phyloP scores from a whole-genome alignment of 495 filamentous ascomycete genomes.

The Penicillium turbatum region DNA sequence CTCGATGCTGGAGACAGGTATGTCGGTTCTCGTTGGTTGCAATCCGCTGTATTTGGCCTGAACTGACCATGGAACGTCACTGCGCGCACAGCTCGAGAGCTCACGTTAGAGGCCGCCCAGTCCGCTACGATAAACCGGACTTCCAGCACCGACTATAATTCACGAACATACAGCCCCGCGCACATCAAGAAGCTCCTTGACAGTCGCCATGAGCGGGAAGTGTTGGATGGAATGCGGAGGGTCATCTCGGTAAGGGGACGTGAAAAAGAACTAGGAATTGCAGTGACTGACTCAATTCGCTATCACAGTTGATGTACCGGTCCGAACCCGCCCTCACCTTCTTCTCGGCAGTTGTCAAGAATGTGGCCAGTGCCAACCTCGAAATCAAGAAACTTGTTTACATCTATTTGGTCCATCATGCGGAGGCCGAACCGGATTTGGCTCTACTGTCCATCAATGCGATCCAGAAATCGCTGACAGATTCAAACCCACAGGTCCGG shows the following conservation, averaged over 20 bases:
- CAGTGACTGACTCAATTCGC: slow-evolving; percentile 20
- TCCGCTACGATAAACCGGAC: slow-evolving; percentile 55
- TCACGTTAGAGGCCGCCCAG: slow-evolving; percentile 94
- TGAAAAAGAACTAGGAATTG: not conserved
- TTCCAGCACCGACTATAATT: slow-evolving; percentile 38
- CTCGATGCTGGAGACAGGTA: slow-evolving; percentile 87
- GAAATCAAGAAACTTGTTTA: slow-evolving; percentile 98
- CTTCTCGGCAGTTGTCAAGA: slow-evolving; percentile 95
- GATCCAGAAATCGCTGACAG: slow-evolving; percentile 93
- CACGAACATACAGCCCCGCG: slow-evolving; percentile 43
- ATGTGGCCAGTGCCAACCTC: slow-evolving; percentile 83
- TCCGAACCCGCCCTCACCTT: slow-evolving; percentile 75
- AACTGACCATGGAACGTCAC: slow-evolving; percentile 22
- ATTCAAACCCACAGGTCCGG: slow-evolving; percentile 82
- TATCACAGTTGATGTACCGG: slow-evolving; percentile 81
- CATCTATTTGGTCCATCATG: slow-evolving; percentile 94
- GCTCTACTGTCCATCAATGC: slow-evolving; percentile 96
- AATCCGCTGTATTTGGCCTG: slow-evolving; percentile 3
- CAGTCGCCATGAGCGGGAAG: slow-evolving; percentile 87
- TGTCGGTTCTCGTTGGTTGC: slow-evolving; percentile 10
- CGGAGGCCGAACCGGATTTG: slow-evolving; percentile 90
- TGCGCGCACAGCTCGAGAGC: slow-evolving; percentile 69
- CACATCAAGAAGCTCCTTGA: slow-evolving; percentile 94
- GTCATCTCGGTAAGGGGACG: slow-evolving; percentile 71
- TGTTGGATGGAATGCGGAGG: slow-evolving; percentile 84